Evolutionary conservation across 768 basidiomycete species (phyloP).

Genomic region (Agaricus sinodeliciosus): DNA sequence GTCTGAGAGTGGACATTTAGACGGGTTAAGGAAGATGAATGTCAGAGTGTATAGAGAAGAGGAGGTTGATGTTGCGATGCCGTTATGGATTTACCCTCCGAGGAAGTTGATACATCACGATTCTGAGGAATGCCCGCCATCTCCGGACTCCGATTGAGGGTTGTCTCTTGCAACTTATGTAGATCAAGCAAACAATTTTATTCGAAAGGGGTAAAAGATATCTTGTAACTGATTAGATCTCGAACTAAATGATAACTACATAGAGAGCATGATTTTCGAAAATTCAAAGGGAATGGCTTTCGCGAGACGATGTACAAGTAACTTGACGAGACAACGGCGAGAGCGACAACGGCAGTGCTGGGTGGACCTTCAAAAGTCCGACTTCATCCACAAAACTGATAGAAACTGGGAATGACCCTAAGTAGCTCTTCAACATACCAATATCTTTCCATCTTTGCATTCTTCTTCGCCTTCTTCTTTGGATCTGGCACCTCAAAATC

Average conservation of each 20-base stretch:
- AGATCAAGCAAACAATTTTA: neutral
- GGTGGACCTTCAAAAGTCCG: slow-evolving; percentile 1
- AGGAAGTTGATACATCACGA: slow-evolving; percentile 1
- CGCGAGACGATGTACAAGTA: neutral
- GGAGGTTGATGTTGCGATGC: neutral
- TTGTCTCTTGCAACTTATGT: neutral
- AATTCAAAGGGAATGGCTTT: no score
- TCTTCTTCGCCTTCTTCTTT: slow-evolving; percentile 33
- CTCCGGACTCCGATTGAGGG: neutral
- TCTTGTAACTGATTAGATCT: no score
- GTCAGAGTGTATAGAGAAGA: slow-evolving; percentile 1
- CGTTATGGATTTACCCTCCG: neutral
- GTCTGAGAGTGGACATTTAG: slow-evolving; percentile 5
- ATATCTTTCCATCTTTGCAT: slow-evolving; percentile 27
- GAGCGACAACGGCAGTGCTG: slow-evolving; percentile 1
- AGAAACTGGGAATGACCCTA: slow-evolving; percentile 32
- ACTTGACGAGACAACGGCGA: neutral
- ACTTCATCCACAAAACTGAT: slow-evolving; percentile 16
- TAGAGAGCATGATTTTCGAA: no score
- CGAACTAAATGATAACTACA: no score
- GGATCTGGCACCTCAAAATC: slow-evolving; percentile 14
- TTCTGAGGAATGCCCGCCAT: neutral
- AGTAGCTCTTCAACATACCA: slow-evolving; percentile 40
- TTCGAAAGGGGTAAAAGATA: no score
- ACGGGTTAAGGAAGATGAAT: slow-evolving; percentile 4